These are phyloP conservation scores for Penicillium sp. DNA, from an alignment of 2,329 filamentous ascomycete genomes.

Conservation along the genomic window DNA sequence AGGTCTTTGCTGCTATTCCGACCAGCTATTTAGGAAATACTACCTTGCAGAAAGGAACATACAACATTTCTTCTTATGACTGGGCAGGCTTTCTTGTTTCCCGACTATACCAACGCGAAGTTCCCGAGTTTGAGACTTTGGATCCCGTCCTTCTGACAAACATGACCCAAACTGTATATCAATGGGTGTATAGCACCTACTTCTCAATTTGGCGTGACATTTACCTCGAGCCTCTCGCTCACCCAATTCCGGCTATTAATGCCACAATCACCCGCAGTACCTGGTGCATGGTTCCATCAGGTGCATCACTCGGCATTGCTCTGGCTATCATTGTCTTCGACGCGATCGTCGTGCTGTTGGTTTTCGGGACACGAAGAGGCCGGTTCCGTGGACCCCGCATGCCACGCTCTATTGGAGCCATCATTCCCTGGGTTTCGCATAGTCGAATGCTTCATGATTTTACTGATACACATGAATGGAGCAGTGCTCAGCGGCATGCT, in stretches of 20 bases:
- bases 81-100: conserved; percentile 38
- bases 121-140: conserved; percentile 26
- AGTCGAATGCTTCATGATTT: conserved; percentile 36
- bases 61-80: conserved; percentile 34
- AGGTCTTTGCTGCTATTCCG: conserved; percentile 36
- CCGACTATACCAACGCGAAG: conserved; percentile 31
- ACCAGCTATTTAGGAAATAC: conserved; percentile 33
- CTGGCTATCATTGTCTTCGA: conserved; percentile 34
- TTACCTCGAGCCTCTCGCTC: conserved; percentile 29
- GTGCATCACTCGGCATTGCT: conserved; percentile 29
- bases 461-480: conserved; percentile 32
- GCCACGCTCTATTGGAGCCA: conserved; percentile 35
- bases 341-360: conserved; percentile 33
- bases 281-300: conserved; percentile 34
- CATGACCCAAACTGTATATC: conserved; percentile 32
- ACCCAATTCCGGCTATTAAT: conserved; percentile 22
- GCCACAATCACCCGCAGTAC: conserved; percentile 31
- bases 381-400: conserved; percentile 35
- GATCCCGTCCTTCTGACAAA: conserved; percentile 23
- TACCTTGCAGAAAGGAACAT: conserved; percentile 23
- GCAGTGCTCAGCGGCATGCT: conserved; percentile 26
- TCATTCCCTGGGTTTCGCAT: conserved; percentile 37
- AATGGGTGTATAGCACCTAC: conserved; percentile 39
- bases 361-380: conserved; percentile 35
- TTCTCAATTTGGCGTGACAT: conserved; percentile 36